These are phyloP conservation scores for Phytophthora kernoviae DNA, from an alignment of 352 stramenopile genomes.

Conservation along the genomic window DNA sequence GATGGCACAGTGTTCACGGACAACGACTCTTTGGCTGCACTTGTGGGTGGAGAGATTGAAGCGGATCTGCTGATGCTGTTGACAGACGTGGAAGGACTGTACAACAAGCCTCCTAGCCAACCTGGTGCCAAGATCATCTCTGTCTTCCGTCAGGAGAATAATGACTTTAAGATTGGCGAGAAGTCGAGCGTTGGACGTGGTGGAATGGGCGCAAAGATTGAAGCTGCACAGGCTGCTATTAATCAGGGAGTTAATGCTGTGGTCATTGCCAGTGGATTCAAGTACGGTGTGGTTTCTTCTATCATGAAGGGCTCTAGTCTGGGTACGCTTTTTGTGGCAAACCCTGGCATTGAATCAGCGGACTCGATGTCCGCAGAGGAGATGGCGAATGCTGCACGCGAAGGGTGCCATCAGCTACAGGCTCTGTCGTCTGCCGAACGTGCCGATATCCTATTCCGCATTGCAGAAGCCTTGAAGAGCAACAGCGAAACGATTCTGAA, in stretches of 20 bases:
- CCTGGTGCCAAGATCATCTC: conserved; percentile 82
- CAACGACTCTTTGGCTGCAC: conserved; percentile 94
- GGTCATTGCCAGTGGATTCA: conserved; percentile 93
- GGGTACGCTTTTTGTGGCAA: conserved; percentile 86
- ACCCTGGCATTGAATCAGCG: conserved; percentile 46
- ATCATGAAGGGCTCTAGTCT: conserved; percentile 86
- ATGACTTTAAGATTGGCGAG: conserved; percentile 74
- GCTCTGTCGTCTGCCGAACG: conserved; percentile 86
- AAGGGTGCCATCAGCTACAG: conserved; percentile 89
- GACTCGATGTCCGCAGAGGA: conserved; percentile 63
- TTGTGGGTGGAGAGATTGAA: conserved; percentile 90
- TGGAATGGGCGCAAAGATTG: conserved; percentile 96
- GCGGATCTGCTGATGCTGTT: conserved; percentile 96
- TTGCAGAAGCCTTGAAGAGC: conserved; percentile 86
- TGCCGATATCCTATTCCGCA: conserved; percentile 86
- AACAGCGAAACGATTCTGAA: conserved; percentile 87
- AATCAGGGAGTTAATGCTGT: conserved; percentile 89
- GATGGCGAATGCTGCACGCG: conserved; percentile 85
- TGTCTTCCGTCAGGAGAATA: conserved; percentile 63
- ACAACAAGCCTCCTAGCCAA: conserved; percentile 86
- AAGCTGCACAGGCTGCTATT: conserved; percentile 89
- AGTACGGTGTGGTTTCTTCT: conserved; percentile 92
- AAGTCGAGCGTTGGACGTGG: conserved; percentile 89
- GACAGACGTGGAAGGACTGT: conserved; percentile 98
- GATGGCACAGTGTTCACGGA: conserved; percentile 93